Evolutionary conservation across 352 stramenopile genomes (phyloP), one percentile per base, ranked within the genome.

Genomic region (Pythium grandisporangium): DNA sequence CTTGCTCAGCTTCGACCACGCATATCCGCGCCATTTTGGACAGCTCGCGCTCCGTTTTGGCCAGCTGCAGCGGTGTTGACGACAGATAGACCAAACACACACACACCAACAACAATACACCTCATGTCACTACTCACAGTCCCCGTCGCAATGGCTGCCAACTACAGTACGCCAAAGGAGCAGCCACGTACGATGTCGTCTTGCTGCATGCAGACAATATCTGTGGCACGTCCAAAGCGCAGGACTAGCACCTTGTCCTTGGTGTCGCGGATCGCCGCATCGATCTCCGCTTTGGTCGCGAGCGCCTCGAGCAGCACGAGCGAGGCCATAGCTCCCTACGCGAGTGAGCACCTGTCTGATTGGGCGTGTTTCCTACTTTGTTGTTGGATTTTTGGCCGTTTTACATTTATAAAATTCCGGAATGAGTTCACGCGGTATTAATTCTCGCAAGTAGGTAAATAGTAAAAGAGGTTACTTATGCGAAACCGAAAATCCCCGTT

Each of bases 171-270:
- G 13, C 17, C 19, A 32, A 16, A 23, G 14, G 8, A 19, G 6
- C 4, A 36, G 5, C 21, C 22, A 54, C 66, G 45, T 60, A 92
- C 81, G 23, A 94, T 72, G 37, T 91, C 74, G 42, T 94, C 81
- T 42, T 87, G 75, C 59, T 91, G 78, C 55, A 92, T 61, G 51
- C 81, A 94, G 7, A 78, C 66, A 23, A 58, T 38, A 27, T 94
- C 81, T 3, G 50, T 59, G 5, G 69, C 62, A 25, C 70, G 60
- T 3, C 81, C 81, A 30, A 94, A 92, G 53, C 81, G 78, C 39
- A 94, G 55, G 30, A 92, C 75, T 8, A 93, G 39, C 39, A 94
- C 78, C 37, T 85, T 84, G 55, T 91, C 71, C 46, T 83, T 81
- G 0, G 81, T 93, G 44, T 48, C 23, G 47, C 72, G 68, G 50